These are phyloP conservation scores for Phytophthora fragariae DNA, from an alignment of 352 stramenopile genomes.

Conservation along the genomic window DNA sequence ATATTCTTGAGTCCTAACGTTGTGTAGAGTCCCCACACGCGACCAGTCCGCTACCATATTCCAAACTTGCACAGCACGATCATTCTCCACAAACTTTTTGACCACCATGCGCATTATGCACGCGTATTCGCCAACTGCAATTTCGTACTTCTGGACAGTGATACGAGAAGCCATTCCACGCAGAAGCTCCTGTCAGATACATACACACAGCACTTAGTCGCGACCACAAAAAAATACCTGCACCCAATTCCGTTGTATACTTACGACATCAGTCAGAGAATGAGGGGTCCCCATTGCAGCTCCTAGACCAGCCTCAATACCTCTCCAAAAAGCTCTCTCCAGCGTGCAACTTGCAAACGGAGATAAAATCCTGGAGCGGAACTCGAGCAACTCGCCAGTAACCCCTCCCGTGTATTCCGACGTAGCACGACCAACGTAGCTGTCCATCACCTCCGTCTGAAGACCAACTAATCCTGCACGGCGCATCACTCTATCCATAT, in stretches of 20 bases:
- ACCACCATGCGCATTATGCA: conserved; percentile 10
- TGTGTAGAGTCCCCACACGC: not conserved
- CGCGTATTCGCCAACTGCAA: not conserved
- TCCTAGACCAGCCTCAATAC: not conserved
- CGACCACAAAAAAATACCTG: not conserved
- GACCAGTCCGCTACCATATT: conserved; percentile 12
- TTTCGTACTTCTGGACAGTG: conserved; percentile 12
- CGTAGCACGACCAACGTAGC: not conserved
- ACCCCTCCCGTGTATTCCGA: not conserved
- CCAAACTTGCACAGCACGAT: conserved; percentile 14
- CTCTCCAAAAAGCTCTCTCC: not conserved
- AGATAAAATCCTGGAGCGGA: not conserved
- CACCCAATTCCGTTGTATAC: not conserved
- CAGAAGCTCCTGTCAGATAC: conserved; percentile 1
- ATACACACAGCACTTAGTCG: not conserved
- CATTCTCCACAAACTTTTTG: conserved; percentile 11
- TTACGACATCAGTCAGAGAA: not conserved
- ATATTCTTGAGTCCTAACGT: conserved; percentile 9
- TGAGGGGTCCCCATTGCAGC: not conserved
- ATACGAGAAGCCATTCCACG: conserved; percentile 1
- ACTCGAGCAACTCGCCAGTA: conserved; percentile 9
- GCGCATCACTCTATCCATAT: not conserved
- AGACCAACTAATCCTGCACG: not conserved
- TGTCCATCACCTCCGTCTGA: not conserved
- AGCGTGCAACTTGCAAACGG: not conserved